Conservation (phyloP, 2,329 filamentous ascomycete genomes). For the Sarocladiaceae sp. region DNA sequence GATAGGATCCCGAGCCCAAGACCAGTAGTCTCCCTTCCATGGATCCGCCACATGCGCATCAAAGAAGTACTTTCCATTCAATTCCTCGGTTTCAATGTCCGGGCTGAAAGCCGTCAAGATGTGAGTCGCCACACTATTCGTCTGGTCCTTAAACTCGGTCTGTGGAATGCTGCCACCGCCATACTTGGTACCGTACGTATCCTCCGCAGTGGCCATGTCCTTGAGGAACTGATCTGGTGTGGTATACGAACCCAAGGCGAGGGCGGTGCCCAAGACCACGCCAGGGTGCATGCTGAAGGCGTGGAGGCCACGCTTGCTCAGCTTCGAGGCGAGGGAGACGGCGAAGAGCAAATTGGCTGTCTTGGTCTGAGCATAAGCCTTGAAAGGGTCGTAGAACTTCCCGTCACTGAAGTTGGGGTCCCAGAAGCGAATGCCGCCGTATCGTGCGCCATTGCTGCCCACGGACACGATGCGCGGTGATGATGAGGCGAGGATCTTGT, state of each 20-base stretch:
- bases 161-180: neutral
- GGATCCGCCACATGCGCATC: neutral
- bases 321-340: constrained; percentile 16
- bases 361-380: constrained; percentile 24
- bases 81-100: neutral
- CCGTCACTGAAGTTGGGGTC: constrained; percentile 12
- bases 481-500: constrained; percentile 18
- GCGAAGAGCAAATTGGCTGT: constrained; percentile 23
- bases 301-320: constrained; percentile 14
- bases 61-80: neutral
- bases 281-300: constrained; percentile 23
- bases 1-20: constrained; percentile 20
- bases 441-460: neutral
- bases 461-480: constrained; percentile 10
- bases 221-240: neutral
- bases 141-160: neutral
- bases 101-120: neutral
- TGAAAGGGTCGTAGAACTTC: constrained; percentile 19
- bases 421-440: neutral
- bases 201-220: neutral
- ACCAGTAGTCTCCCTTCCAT: neutral
- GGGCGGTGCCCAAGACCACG: neutral
- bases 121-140: neutral
- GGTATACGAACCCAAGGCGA: neutral
- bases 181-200: neutral